Base-by-base conservation (phyloP, 495 filamentous ascomycete species). In the Penicillium tannophilum region DNA sequence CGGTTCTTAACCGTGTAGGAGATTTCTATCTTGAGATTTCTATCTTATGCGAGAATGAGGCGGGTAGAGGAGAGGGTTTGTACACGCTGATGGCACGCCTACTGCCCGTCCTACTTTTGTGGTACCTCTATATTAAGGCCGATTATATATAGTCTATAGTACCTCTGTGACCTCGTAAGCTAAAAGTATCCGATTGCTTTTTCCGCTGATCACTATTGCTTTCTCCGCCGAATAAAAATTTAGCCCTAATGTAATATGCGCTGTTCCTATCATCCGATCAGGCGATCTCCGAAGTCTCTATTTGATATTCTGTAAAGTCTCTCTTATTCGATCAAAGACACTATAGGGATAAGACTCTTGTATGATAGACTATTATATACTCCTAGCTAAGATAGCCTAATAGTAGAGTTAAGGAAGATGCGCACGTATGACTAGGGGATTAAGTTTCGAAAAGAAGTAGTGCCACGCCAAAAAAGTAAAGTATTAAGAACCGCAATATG, bases 91-190 rank as follows among this genome's bases (percentile, higher is more conserved):
- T 6, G 8, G 11, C 14, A 41, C 7, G 11, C 36, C 36, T 41
- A 41, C 36, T 41, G n/a, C 36, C 11, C 36, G n/a, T n/a, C n/a
- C n/a, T n/a, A n/a, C n/a, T n/a, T n/a, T n/a, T n/a, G n/a, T n/a
- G n/a, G n/a, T 23, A 41, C 12, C 36, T 16, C 36, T 41, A 41
- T 41, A n/a, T 6, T 24, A 45, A 45, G 43, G 43, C 43, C 19
- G 19, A 45, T 23, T 45, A 24, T 45, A 19, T 45, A 45, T 45
- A 41, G 43, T 45, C 43, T n/a, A 28, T 28, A 28, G 28, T 28
- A 24, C 17, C 43, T 45, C 8, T 5, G 19, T 45, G 12, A 45
- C 43, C 6, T 4, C 4, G 19, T 24, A 45, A 45, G 43, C 43
- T 45, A 4, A 24, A 23, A 45, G 10, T 14, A 45, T 45, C 19